Evolutionary conservation across 768 basidiomycete species (phyloP).

Genomic region (Galerina sulciceps): DNA sequence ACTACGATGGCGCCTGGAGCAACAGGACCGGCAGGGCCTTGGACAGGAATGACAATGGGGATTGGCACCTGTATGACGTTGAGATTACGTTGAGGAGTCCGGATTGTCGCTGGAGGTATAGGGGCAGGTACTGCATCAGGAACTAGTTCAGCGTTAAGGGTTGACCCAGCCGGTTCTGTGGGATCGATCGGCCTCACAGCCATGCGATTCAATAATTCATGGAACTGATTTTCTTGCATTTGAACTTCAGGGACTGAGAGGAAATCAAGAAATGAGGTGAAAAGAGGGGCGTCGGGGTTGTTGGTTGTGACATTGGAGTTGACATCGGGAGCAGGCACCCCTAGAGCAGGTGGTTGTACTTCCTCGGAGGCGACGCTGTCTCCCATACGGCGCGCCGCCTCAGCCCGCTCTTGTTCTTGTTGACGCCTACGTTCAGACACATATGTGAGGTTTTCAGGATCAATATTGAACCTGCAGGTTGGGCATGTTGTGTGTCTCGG

Average conservation of each 20-base stretch:
- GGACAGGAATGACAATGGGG: slow-evolving; percentile 16
- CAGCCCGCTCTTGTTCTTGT: slow-evolving; percentile 16
- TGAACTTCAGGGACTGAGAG: not conserved
- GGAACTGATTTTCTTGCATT: no score
- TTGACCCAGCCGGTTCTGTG: not conserved
- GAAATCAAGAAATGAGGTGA: no score
- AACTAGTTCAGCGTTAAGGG: not conserved
- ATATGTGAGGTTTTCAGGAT: slow-evolving; percentile 75
- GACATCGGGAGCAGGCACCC: not conserved
- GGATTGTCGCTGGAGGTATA: not conserved
- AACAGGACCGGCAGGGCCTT: not conserved
- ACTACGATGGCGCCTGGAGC: not conserved
- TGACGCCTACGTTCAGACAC: slow-evolving; percentile 29
- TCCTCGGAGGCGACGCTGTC: not conserved
- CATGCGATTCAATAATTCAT: no score
- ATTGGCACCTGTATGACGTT: slow-evolving; percentile 14
- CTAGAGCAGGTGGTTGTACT: no score
- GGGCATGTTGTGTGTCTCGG: slow-evolving; percentile 83
- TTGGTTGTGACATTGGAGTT: no score
- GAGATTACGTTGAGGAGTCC: slow-evolving; percentile 7
- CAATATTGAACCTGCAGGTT: slow-evolving; percentile 82
- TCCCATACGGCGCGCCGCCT: not conserved
- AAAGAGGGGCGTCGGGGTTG: no score
- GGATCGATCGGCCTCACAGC: no score
- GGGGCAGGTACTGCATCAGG: not conserved